These are phyloP conservation scores for Phytopythium montanum DNA, from an alignment of 352 stramenopile species.

Conservation along the genomic window DNA sequence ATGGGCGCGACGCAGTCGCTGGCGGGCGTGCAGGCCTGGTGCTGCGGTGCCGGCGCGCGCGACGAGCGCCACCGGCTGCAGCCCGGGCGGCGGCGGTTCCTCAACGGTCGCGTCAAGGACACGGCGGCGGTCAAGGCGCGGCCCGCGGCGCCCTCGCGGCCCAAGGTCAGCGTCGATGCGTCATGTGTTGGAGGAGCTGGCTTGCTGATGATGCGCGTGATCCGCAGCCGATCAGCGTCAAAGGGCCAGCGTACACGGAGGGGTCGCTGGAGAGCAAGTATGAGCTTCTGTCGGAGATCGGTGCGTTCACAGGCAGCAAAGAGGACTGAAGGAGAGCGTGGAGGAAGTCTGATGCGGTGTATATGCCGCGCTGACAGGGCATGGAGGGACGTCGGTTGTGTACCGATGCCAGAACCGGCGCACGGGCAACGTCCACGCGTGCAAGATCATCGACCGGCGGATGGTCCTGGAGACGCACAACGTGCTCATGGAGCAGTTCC, in stretches of 20 bases:
- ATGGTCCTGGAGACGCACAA: conserved; percentile 69
- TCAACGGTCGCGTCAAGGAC: conserved; percentile 39
- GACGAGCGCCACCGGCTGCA: conserved; percentile 30
- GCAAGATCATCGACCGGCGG: conserved; percentile 88
- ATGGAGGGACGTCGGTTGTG: conserved; percentile 82
- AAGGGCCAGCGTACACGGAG: conserved; percentile 61
- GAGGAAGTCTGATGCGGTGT: background rate
- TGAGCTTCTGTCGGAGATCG: conserved; percentile 78
- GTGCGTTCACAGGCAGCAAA: conserved; percentile 24
- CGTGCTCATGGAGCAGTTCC: conserved; percentile 85
- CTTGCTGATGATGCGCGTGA: conserved; percentile 1
- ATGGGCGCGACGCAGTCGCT: conserved; percentile 42
- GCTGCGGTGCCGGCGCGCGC: conserved; percentile 35
- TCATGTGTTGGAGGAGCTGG: background rate
- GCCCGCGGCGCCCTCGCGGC: conserved; percentile 23
- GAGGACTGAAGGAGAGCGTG: background rate
- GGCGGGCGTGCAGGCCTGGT: conserved; percentile 36
- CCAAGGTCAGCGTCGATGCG: conserved; percentile 20
- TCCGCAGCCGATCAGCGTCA: conserved; percentile 62
- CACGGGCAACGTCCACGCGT: conserved; percentile 52
- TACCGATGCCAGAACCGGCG: conserved; percentile 75
- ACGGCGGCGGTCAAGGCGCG: conserved; percentile 19
- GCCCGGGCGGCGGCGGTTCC: conserved; percentile 33
- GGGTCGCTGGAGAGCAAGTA: conserved; percentile 82
- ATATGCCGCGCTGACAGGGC: conserved; percentile 30